These are phyloP conservation scores for Rhizodiscina lignyota DNA, from an alignment of 495 filamentous ascomycete genomes.

Conservation along the genomic window DNA sequence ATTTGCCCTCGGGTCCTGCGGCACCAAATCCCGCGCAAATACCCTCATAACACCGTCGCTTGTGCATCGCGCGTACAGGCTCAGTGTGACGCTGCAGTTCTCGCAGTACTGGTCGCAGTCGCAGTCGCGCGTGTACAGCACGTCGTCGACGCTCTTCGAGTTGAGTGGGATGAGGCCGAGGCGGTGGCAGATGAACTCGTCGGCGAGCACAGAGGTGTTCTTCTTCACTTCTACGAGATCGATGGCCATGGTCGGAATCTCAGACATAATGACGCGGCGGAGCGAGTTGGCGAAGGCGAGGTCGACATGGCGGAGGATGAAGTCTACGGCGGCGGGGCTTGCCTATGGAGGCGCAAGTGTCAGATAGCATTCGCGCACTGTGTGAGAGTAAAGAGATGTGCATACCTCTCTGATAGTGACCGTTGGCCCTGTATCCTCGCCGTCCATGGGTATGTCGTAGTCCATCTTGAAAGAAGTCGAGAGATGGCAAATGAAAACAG, in stretches of 20 bases:
- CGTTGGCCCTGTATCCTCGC: not conserved
- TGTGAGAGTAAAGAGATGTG: not conserved
- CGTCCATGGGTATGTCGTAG: not conserved
- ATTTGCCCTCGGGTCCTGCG: constrained; percentile 41
- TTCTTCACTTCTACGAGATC: constrained; percentile 83
- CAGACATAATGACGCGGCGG: constrained; percentile 80
- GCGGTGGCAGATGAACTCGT: constrained; percentile 90
- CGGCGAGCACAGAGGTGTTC: constrained; percentile 87
- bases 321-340: constrained; percentile 55
- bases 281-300: constrained; percentile 88
- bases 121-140: constrained; percentile 87
- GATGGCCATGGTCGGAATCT: constrained; percentile 89
- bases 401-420: not conserved
- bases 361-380: not conserved
- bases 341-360: constrained; percentile 31
- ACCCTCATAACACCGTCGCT: constrained; percentile 73
- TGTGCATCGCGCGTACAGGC: constrained; percentile 68
- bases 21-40: constrained; percentile 70
- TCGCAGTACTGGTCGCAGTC: constrained; percentile 90
- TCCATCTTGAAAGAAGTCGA: too few relatives aligned
- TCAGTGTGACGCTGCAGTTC: constrained; percentile 68
- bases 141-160: constrained; percentile 65
- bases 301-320: constrained; percentile 62
- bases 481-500: too few relatives aligned
- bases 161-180: constrained; percentile 82